These are phyloP conservation scores for Curvularia sp. DNA, from an alignment of 2,329 filamentous ascomycete species.

Conservation along the genomic window DNA sequence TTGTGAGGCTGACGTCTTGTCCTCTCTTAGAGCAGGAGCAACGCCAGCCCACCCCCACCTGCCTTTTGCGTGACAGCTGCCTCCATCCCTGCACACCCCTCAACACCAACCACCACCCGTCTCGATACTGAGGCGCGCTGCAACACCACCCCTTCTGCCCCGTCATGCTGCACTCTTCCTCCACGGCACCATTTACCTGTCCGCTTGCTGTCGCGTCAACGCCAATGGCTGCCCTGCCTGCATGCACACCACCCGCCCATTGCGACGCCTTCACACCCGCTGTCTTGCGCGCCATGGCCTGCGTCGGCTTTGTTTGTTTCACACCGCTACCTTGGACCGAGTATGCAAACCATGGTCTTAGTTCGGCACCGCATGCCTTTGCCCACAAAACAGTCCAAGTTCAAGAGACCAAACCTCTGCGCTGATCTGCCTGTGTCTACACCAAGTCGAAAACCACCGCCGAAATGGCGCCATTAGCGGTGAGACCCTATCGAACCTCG, in stretches of 20 bases:
- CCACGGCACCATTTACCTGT: neutral
- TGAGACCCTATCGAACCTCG: constrained; percentile 13
- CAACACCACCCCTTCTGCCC: neutral
- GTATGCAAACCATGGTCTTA: constrained; percentile 19
- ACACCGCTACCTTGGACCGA: constrained; percentile 33
- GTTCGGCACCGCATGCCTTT: constrained; percentile 21
- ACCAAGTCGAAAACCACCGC: constrained; percentile 1
- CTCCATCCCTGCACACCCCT: constrained; percentile 40
- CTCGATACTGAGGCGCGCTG: constrained; percentile 18
- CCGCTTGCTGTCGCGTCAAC: neutral
- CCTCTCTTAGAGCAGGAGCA: too few species aligned
- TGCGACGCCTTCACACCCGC: constrained; percentile 11
- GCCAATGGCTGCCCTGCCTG: constrained; percentile 3
- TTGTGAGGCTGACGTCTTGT: constrained; percentile 13
- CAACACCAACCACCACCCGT: constrained; percentile 40
- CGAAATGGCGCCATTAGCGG: constrained; percentile 19
- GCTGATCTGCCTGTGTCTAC: neutral
- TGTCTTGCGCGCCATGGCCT: constrained; percentile 24
- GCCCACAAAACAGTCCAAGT: constrained; percentile 1
- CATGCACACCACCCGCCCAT: neutral
- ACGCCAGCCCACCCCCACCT: constrained; percentile 35
- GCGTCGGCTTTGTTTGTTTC: constrained; percentile 33
- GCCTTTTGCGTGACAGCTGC: constrained; percentile 33
- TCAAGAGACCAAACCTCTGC: neutral
- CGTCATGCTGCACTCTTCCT: neutral